Percentiles rank a stretch among this genome's conserved stretches.
phyloP scores from a whole-genome alignment of 2,329 filamentous ascomycete species.

The Hypoxylon sp. region DNA sequence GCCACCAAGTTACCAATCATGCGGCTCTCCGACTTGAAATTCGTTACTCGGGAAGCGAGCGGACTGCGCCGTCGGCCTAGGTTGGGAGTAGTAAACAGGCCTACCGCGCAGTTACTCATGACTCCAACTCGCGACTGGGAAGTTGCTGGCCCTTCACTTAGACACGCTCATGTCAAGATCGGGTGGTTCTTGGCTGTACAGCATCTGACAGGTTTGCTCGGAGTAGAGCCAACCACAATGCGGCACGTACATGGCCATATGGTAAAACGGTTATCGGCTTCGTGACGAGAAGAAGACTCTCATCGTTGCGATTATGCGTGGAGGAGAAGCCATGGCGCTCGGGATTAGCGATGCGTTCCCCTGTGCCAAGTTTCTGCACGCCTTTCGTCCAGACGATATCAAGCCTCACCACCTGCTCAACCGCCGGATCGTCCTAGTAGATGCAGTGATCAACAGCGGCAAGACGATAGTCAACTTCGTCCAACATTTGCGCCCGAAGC shows the following conservation, averaged over 20 bases:
- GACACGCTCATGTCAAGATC: conserved; percentile 56
- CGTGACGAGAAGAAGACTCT: conserved; percentile 55
- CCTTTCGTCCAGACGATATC: conserved; percentile 51
- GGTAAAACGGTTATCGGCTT: conserved; percentile 56
- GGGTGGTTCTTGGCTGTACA: conserved; percentile 63
- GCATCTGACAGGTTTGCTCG: conserved; percentile 56
- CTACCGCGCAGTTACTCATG: conserved; percentile 58
- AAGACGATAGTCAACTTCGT: conserved; percentile 58
- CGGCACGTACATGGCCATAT: conserved; percentile 59
- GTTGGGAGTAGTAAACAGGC: conserved; percentile 46
- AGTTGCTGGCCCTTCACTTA: conserved; percentile 54
- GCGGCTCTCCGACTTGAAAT: conserved; percentile 43
- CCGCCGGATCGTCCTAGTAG: conserved; percentile 60
- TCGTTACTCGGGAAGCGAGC: conserved; percentile 18
- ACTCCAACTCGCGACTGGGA: conserved; percentile 61
- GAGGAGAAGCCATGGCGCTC: conserved; percentile 67
- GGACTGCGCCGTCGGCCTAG: not conserved
- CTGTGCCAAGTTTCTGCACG: conserved; percentile 44
- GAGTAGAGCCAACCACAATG: conserved; percentile 58
- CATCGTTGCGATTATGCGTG: conserved; percentile 69
- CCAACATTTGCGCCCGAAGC: conserved; percentile 51
- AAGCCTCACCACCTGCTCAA: conserved; percentile 50
- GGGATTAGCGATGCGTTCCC: conserved; percentile 64
- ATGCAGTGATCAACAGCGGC: conserved; percentile 67
- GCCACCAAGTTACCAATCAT: conserved; percentile 52